Conservation (phyloP, 2,329 filamentous ascomycete genomes). For the Neocucurbitaria cava region DNA sequence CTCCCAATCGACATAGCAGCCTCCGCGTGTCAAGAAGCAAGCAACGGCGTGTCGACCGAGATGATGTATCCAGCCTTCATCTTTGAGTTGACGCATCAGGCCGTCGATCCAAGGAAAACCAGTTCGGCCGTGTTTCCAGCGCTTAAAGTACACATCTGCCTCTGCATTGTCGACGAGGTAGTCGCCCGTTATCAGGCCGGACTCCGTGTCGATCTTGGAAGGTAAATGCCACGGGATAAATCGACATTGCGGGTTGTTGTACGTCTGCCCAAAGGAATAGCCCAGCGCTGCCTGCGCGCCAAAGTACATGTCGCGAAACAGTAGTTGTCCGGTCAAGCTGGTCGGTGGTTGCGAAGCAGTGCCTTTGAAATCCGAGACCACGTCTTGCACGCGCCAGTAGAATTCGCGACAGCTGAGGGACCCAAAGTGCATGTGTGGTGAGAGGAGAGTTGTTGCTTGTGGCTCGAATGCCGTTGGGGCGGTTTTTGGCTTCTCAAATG, state of each 20-base stretch:
- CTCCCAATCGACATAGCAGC: conserved; percentile 81
- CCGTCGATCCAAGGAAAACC: conserved; percentile 85
- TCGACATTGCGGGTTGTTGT: conserved; percentile 70
- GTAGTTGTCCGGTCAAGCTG: conserved; percentile 74
- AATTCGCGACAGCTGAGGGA: conserved; percentile 73
- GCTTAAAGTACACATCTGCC: conserved; percentile 70
- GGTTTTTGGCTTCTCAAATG: conserved; percentile 78
- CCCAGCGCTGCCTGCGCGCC: conserved; percentile 75
- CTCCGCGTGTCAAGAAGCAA: conserved; percentile 80
- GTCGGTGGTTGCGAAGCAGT: conserved; percentile 66
- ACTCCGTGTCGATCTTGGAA: conserved; percentile 59
- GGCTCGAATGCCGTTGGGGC: conserved; percentile 77
- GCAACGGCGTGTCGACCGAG: conserved; percentile 79
- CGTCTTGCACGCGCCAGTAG: conserved; percentile 73
- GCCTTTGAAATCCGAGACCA: conserved; percentile 65
- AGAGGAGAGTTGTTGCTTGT: conserved; percentile 75
- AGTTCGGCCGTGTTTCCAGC: conserved; percentile 73
- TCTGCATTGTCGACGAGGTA: conserved; percentile 69
- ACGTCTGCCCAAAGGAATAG: conserved; percentile 67
- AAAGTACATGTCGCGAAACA: conserved; percentile 87
- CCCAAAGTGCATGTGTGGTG: conserved; percentile 77
- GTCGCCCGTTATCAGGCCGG: conserved; percentile 60
- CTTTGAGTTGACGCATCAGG: conserved; percentile 75
- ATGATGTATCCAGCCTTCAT: conserved; percentile 82
- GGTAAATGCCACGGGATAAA: conserved; percentile 82